Evolutionary conservation across 2,329 filamentous ascomycete genomes (phyloP).

Genomic region (Xylaria sp.): DNA sequence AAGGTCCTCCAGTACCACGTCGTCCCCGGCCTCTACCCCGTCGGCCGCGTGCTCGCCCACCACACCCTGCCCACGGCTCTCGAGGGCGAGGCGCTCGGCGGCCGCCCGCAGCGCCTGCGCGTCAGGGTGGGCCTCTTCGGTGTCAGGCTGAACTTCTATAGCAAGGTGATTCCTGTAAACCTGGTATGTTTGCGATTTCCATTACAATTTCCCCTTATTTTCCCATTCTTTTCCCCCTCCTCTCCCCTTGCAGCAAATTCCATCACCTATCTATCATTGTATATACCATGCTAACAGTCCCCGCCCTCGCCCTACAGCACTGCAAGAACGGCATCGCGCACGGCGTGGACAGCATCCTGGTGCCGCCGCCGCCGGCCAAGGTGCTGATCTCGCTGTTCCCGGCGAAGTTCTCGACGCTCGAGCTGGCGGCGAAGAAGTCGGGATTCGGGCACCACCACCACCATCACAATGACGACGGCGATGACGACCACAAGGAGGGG

Average conservation of each 20-base stretch:
- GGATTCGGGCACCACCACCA: conserved; percentile 54
- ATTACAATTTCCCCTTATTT: not conserved
- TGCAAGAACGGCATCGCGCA: conserved; percentile 83
- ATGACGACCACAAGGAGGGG: conserved; percentile 55
- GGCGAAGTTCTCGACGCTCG: conserved; percentile 74
- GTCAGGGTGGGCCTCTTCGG: conserved; percentile 65
- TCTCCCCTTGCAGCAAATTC: too few species aligned
- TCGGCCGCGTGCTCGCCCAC: conserved; percentile 64
- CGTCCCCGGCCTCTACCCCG: conserved; percentile 66
- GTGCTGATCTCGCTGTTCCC: conserved; percentile 66
- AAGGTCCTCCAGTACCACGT: conserved; percentile 76
- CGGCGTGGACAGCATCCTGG: conserved; percentile 71
- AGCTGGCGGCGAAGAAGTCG: conserved; percentile 74
- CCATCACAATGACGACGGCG: conserved; percentile 17
- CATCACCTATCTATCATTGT: too few species aligned
- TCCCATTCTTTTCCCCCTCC: too few species aligned
- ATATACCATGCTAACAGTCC: conserved; percentile 1
- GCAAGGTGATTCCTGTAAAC: conserved; percentile 69
- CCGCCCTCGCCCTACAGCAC: conserved; percentile 52
- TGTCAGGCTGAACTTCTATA: conserved; percentile 76
- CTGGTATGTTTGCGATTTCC: conserved; percentile 56
- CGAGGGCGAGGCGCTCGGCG: conserved; percentile 61
- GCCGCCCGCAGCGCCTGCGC: conserved; percentile 71
- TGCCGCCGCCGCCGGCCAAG: conserved; percentile 70
- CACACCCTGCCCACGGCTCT: conserved; percentile 76